Evolutionary conservation across 2,329 filamentous ascomycete genomes (phyloP).

Genomic region (Talaromyces islandicus): DNA sequence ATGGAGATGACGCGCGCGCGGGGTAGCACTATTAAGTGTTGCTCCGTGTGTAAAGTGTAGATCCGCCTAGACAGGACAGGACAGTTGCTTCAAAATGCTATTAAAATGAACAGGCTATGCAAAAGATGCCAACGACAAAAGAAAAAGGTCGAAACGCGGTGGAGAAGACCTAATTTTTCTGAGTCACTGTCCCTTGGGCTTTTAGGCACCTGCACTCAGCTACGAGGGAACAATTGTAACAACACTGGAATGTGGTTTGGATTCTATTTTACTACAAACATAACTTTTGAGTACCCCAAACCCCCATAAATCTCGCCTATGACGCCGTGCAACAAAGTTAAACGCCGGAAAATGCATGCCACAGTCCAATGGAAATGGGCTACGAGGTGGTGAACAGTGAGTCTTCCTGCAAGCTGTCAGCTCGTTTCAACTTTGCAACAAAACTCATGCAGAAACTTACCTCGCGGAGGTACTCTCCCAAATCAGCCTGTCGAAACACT

Average conservation of each 20-base stretch:
- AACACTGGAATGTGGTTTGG: background rate
- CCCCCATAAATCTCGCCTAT: background rate
- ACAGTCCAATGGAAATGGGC: constrained; percentile 1
- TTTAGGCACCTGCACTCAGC: background rate
- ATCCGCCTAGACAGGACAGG: background rate
- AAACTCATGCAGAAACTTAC: constrained; percentile 21
- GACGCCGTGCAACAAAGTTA: background rate
- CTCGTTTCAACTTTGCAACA: background rate
- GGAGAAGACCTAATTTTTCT: background rate
- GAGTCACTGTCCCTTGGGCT: background rate
- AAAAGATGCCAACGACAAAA: background rate
- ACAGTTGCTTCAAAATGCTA: too few species aligned
- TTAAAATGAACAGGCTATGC: background rate
- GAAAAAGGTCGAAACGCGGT: background rate
- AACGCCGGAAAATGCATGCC: constrained; percentile 11
- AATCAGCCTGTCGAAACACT: constrained; percentile 86
- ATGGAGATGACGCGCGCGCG: constrained; percentile 4
- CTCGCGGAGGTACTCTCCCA: constrained; percentile 90
- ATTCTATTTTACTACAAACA: background rate
- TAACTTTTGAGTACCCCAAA: constrained; percentile 1
- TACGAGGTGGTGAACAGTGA: constrained; percentile 56
- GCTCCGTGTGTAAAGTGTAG: background rate
- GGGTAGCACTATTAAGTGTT: background rate
- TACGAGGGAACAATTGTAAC: background rate
- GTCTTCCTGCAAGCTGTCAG: constrained; percentile 43